Conservation (phyloP, 495 filamentous ascomycete species). For the Penicillium diatomitis region DNA sequence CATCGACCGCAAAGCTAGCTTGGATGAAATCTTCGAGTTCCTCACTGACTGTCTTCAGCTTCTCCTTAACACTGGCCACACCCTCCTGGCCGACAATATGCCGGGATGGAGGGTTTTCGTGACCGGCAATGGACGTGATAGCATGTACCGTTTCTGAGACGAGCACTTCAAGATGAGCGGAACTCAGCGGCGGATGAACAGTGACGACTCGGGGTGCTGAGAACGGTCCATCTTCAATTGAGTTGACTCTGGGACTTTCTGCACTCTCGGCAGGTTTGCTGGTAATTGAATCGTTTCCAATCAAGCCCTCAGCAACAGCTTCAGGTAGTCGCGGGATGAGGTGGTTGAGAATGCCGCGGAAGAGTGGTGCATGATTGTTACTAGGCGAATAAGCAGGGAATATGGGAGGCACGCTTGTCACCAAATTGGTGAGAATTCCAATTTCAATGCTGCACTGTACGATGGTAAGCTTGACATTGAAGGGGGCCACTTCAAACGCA, state of each 20-base stretch:
- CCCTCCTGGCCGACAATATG: conserved; percentile 93
- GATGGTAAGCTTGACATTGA: conserved; percentile 93
- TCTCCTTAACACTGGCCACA: conserved; percentile 83
- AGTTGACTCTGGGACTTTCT: conserved; percentile 17
- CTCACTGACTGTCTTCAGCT: conserved; percentile 90
- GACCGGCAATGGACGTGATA: conserved; percentile 80
- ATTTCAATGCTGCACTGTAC: conserved; percentile 86
- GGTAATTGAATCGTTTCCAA: conserved; percentile 8
- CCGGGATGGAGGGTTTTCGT: conserved; percentile 89
- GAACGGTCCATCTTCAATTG: conserved; percentile 34
- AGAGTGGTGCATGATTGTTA: conserved; percentile 67
- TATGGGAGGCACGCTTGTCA: conserved; percentile 70
- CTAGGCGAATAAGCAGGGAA: conserved; percentile 62
- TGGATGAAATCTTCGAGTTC: conserved; percentile 95
- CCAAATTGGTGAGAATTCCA: conserved; percentile 71
- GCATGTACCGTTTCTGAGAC: conserved; percentile 87
- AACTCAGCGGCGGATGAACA: conserved; percentile 60
- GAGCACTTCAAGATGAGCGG: conserved; percentile 54
- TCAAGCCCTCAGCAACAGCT: conserved; percentile 7
- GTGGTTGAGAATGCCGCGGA: conserved; percentile 70
- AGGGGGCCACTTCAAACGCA: conserved; percentile 93
- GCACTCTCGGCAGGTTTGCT: conserved; percentile 11
- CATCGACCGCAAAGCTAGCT: conserved; percentile 75
- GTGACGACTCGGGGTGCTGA: conserved; percentile 49
- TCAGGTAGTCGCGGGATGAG: conserved; percentile 50